These are phyloP conservation scores for Harringtonia aguacate DNA, from an alignment of 2,329 filamentous ascomycete species.

Conservation along the genomic window DNA sequence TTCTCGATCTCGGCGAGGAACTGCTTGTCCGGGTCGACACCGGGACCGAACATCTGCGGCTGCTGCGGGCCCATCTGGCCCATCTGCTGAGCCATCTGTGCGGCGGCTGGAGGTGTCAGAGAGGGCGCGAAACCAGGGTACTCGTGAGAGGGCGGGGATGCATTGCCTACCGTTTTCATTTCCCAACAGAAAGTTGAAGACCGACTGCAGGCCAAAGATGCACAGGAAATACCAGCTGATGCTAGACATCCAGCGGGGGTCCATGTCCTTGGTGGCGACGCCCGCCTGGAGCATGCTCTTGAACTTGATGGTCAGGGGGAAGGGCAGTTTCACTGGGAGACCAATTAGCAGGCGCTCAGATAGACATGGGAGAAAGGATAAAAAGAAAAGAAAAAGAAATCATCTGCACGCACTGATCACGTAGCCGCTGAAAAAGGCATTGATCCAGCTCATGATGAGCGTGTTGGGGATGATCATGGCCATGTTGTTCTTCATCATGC, in stretches of 20 bases:
- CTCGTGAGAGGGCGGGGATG: not conserved
- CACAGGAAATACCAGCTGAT: slow-evolving; percentile 99
- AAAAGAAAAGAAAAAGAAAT: not conserved
- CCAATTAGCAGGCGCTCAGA: not conserved
- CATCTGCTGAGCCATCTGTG: slow-evolving; percentile 87
- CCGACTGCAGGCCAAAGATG: slow-evolving; percentile 89
- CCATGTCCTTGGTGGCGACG: slow-evolving; percentile 89
- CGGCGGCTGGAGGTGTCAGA: slow-evolving; percentile 54
- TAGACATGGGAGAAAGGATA: not conserved
- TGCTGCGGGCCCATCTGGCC: slow-evolving; percentile 64
- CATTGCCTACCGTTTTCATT: slow-evolving; percentile 76
- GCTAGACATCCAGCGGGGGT: slow-evolving; percentile 96
- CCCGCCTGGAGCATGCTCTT: slow-evolving; percentile 99
- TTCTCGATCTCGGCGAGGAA: slow-evolving; percentile 92
- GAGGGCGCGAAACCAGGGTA: not conserved
- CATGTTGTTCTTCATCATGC: slow-evolving; percentile 99
- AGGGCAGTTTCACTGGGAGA: slow-evolving; percentile 78
- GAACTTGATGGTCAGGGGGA: slow-evolving; percentile 96
- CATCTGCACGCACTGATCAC: slow-evolving; percentile 80
- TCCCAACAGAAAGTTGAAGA: slow-evolving; percentile 93
- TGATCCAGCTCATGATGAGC: slow-evolving; percentile 99
- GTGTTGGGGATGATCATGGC: slow-evolving; percentile 99
- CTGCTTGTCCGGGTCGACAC: slow-evolving; percentile 90
- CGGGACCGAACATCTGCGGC: slow-evolving; percentile 73
- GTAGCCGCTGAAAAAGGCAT: slow-evolving; percentile 96